Base-by-base conservation (phyloP, 495 filamentous ascomycete species). In the Neurospora sublineolata region DNA sequence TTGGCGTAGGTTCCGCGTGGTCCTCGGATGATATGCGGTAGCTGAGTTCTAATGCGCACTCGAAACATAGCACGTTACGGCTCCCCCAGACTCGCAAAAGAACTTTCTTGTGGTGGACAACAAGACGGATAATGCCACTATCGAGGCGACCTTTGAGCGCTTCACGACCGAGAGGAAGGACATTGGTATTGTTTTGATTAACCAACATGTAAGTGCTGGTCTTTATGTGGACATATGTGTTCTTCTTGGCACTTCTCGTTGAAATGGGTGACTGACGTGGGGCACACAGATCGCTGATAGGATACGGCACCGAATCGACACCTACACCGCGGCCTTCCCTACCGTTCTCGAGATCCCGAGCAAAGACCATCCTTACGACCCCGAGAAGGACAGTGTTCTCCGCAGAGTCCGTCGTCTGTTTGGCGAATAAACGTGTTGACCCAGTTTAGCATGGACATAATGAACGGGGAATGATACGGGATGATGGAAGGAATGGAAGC, bases 311-410 rank as follows among this genome's bases (percentile, higher is more conserved):
- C 87, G 88, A 58, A 85, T 93, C 74, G 91, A 93, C 76, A 86
- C 85, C 20, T 91, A 91, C 80, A 91, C 88, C 10, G 87, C 89
- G 27, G 91, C 91, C 4, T 93, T 93, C 80, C 91, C 91, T 20
- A 83, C 89, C 27, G 77, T 93, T 69, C 89, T 99, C 72, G 96
- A 99, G 83, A 98, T 98, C 71, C 96, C 96, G 37, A 97, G 93
- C 84, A 99, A 99, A 85, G 95, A 99, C 79, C 95, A 99, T 77
- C 95, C 95, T 9, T 99, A 98, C 76, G 96, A 99, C 75, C 95
- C 95, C 0, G 95, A 99, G 83, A 99, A 99, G 85, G 95, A 99
- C 81, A 98, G 94, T 79, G 95, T 99, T 41, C 78, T 98, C 81
- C 92, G 92, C 80, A 87, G 95, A 76, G 96, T 98, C 70, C 87